These are phyloP conservation scores for Miamiensis avidus DNA, from an alignment of 169 alveolate species.

Conservation along the genomic window DNA sequence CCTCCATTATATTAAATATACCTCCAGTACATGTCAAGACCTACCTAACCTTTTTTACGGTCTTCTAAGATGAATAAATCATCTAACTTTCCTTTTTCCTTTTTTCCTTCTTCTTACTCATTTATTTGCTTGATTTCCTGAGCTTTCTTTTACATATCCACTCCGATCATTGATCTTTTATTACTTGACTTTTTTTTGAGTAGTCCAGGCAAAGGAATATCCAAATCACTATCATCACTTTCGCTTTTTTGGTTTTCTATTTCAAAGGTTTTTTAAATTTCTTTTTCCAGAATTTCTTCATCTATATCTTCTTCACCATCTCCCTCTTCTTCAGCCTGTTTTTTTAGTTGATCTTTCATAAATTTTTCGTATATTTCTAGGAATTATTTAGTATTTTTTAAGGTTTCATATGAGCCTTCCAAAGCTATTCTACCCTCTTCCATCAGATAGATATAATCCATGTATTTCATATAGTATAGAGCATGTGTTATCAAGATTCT, in stretches of 20 bases:
- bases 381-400: constrained; percentile 43
- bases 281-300: background rate
- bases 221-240: background rate
- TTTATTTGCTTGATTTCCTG: background rate
- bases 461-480: constrained; percentile 56
- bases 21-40: background rate
- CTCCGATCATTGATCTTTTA: background rate
- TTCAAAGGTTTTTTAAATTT: constrained; percentile 1
- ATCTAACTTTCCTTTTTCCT: constrained; percentile 1
- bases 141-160: background rate
- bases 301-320: constrained; percentile 13
- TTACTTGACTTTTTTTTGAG: constrained; percentile 18
- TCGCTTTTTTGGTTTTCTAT: background rate
- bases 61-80: constrained; percentile 21
- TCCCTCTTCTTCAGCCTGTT: constrained; percentile 25
- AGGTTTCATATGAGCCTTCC: constrained; percentile 61
- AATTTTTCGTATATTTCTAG: constrained; percentile 44
- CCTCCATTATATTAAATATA: constrained; percentile 7
- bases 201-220: background rate
- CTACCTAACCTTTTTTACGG: constrained; percentile 19
- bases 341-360: constrained; percentile 38
- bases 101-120: constrained; percentile 2
- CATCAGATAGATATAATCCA: constrained; percentile 67
- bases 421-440: constrained; percentile 62
- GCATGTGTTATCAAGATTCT: constrained; percentile 76